Evolutionary conservation across 106 monocot species (phyloP).

Genomic region (Dendrobium catenatum): DNA sequence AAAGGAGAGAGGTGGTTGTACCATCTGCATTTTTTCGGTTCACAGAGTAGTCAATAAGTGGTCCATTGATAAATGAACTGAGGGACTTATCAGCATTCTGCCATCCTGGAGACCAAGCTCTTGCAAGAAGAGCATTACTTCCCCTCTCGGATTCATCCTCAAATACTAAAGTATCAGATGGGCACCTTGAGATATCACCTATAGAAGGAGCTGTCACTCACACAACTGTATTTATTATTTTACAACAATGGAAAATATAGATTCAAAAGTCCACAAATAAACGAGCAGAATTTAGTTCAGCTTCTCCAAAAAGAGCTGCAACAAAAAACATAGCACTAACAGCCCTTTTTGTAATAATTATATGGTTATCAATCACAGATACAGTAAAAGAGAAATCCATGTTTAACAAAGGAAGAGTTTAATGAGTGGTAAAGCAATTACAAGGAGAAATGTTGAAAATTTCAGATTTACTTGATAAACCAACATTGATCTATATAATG

Average conservation of each 20-base stretch:
- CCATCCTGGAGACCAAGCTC: constrained; percentile 97
- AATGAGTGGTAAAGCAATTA: too few species aligned
- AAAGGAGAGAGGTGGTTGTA: constrained; percentile 81
- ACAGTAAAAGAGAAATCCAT: too few species aligned
- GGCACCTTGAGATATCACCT: constrained; percentile 56
- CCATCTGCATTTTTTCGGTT: constrained; percentile 86
- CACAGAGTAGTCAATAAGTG: constrained; percentile 55
- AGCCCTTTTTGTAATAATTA: too few species aligned
- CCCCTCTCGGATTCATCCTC: constrained; percentile 83
- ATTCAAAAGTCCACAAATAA: not conserved
- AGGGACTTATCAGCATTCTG: constrained; percentile 76
- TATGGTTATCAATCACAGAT: too few species aligned
- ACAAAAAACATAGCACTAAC: too few species aligned
- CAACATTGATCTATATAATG: too few species aligned
- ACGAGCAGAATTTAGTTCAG: too few species aligned
- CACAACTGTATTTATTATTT: not conserved
- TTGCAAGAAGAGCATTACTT: constrained; percentile 92
- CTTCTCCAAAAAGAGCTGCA: too few species aligned
- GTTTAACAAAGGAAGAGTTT: too few species aligned
- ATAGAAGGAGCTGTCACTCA: not conserved
- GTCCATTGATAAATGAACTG: constrained; percentile 65
- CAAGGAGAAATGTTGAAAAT: too few species aligned
- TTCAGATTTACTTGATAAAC: too few species aligned
- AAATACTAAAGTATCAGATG: constrained; percentile 59
- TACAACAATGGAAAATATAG: not conserved